phyloP scores from a whole-genome alignment of 2,329 filamentous ascomycete species.

The Aureobasidium leucospermi region DNA sequence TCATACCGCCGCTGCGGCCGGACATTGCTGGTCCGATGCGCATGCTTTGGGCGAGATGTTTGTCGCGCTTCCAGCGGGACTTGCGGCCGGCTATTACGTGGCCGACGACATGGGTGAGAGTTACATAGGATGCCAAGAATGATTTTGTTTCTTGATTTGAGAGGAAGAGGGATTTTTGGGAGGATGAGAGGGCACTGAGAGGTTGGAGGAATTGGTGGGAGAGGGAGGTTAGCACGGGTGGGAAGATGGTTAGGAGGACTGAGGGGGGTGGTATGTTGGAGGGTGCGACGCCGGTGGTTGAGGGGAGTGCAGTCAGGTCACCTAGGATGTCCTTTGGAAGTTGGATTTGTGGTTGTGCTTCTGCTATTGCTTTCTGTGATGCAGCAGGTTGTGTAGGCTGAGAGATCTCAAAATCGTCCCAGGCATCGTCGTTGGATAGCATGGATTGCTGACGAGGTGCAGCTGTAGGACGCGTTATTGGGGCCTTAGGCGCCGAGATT shows the following conservation, averaged over 20 bases:
- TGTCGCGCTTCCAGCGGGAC: slow-evolving; percentile 84
- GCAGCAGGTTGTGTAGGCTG: slow-evolving; percentile 12
- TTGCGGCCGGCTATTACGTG: slow-evolving; percentile 79
- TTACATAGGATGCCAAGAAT: slow-evolving; percentile 59
- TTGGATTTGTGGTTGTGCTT: neutral
- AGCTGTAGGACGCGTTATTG: slow-evolving; percentile 15
- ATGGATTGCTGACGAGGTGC: neutral
- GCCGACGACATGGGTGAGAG: slow-evolving; percentile 60
- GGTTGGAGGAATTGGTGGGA: slow-evolving; percentile 59
- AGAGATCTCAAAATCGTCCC: slow-evolving; percentile 38
- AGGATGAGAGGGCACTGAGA: slow-evolving; percentile 39
- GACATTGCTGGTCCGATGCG: slow-evolving; percentile 68
- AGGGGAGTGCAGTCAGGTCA: slow-evolving; percentile 12
- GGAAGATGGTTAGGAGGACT: slow-evolving; percentile 69
- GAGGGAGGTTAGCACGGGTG: slow-evolving; percentile 60
- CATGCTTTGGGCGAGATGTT: slow-evolving; percentile 77
- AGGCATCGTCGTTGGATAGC: slow-evolving; percentile 21
- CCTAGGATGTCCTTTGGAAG: slow-evolving; percentile 8
- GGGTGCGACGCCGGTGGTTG: slow-evolving; percentile 47
- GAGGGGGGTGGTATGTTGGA: slow-evolving; percentile 86
- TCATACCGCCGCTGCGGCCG: slow-evolving; percentile 75
- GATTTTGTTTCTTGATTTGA: slow-evolving; percentile 50
- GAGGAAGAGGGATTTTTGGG: slow-evolving; percentile 57
- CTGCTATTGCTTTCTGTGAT: neutral
- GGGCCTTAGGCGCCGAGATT: slow-evolving; percentile 26